Percentiles rank a stretch among this genome's conserved stretches.
Conservation (phyloP, 2,329 filamentous ascomycete species). For the Eutypella sp. region DNA sequence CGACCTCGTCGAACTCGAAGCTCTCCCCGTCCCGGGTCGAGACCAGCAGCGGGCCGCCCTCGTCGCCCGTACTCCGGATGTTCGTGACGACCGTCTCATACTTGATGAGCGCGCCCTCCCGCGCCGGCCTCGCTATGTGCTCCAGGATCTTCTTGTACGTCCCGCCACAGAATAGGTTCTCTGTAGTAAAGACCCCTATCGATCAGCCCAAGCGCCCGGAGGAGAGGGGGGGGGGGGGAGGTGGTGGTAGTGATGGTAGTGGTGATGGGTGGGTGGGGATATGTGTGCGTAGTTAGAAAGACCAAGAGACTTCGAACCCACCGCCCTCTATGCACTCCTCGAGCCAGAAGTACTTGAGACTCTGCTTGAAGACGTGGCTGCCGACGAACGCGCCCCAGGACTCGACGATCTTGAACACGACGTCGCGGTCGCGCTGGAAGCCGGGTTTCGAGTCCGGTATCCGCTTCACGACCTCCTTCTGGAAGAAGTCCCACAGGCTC, state of each 20-base stretch:
- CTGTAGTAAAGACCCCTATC: too few species aligned
- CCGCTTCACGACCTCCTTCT: constrained; percentile 37
- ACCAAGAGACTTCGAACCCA: too few species aligned
- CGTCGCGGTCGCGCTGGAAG: constrained; percentile 34
- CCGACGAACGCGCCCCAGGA: constrained; percentile 71
- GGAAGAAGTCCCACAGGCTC: constrained; percentile 52
- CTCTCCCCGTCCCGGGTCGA: constrained; percentile 39
- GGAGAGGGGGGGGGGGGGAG: too few species aligned
- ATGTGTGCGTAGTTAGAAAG: too few species aligned
- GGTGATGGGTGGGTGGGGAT: too few species aligned
- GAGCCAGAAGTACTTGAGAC: constrained; percentile 71
- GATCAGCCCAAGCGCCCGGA: too few species aligned
- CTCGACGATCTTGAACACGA: constrained; percentile 50
- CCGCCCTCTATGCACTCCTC: constrained; percentile 73
- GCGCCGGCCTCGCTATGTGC: constrained; percentile 51
- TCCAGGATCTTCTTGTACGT: constrained; percentile 57
- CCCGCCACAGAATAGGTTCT: constrained; percentile 55
- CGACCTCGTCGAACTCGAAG: constrained; percentile 60
- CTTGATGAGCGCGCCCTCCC: constrained; percentile 50
- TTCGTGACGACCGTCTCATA: constrained; percentile 43
- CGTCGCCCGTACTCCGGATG: constrained; percentile 31
- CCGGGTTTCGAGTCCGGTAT: constrained; percentile 40
- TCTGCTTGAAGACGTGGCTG: constrained; percentile 58
- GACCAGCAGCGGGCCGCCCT: constrained; percentile 35
- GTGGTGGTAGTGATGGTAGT: too few species aligned